Evolutionary conservation across 1,139 yeast species (phyloP).

Genomic region (Yamadazyma sp.): DNA sequence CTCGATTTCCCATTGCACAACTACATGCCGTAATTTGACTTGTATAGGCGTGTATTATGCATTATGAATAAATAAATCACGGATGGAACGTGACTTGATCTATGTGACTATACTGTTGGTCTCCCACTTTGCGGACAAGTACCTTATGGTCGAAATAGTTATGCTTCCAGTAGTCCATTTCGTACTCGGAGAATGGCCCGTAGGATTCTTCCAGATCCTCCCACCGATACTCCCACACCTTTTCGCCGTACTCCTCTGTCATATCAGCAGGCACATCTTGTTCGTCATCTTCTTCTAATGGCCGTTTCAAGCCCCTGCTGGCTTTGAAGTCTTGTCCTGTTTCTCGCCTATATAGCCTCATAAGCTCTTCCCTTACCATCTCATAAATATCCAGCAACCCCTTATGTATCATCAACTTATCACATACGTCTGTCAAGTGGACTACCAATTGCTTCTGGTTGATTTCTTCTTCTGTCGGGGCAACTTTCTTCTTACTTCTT

Average conservation of each 20-base stretch:
- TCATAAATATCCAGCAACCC: conserved; percentile 52
- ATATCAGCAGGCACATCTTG: conserved; percentile 1
- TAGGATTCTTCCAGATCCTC: conserved; percentile 46
- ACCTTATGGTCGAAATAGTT: conserved; percentile 55
- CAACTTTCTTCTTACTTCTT: conserved; percentile 8
- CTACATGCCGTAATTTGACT: conserved; percentile 29
- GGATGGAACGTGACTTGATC: conserved; percentile 22
- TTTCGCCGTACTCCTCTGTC: conserved; percentile 27
- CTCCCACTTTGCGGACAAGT: conserved; percentile 39
- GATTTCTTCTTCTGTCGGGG: conserved; percentile 17
- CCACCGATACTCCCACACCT: conserved; percentile 67
- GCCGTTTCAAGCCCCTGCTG: conserved; percentile 23
- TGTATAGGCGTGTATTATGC: neutral
- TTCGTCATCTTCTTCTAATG: conserved; percentile 11
- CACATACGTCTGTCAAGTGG: conserved; percentile 52
- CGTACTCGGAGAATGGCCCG: conserved; percentile 59
- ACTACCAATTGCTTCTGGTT: conserved; percentile 29
- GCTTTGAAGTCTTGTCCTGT: conserved; percentile 43
- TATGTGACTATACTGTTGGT: conserved; percentile 27
- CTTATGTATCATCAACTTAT: conserved; percentile 39
- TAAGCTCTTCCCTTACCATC: conserved; percentile 56
- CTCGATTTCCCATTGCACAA: conserved; percentile 55
- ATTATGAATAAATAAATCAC: neutral
- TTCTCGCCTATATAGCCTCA: conserved; percentile 49
- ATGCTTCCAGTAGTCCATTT: conserved; percentile 61